Percentiles rank a stretch among this genome's conserved stretches.
Evolutionary conservation across 768 basidiomycete genomes (phyloP).

Genomic region (Leucosporidium scottii): DNA sequence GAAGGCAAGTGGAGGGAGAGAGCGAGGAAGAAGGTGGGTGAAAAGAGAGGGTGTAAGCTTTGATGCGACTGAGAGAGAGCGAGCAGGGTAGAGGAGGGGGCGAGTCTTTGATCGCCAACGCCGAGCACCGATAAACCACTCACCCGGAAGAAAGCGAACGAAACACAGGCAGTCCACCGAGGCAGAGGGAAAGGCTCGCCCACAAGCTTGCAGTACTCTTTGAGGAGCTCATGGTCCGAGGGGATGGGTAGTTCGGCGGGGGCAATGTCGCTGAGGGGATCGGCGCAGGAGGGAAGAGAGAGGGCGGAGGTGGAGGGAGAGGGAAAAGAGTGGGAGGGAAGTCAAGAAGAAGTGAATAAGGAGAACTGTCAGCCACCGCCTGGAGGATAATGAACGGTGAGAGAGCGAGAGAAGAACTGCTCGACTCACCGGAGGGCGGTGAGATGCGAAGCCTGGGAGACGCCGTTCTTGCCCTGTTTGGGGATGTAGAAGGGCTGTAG

Average conservation of each 20-base stretch:
- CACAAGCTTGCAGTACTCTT: slow-evolving; percentile 25
- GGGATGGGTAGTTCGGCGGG: slow-evolving; percentile 21
- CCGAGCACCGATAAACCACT: neutral
- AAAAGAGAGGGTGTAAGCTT: neutral
- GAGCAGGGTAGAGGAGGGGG: too few relatives aligned
- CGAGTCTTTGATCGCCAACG: too few relatives aligned
- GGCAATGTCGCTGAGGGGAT: slow-evolving; percentile 8
- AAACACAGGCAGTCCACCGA: slow-evolving; percentile 25
- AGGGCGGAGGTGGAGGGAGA: too few relatives aligned
- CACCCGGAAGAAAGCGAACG: slow-evolving; percentile 36
- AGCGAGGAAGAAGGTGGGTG: neutral
- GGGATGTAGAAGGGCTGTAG: slow-evolving; percentile 67
- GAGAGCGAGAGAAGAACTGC: too few relatives aligned
- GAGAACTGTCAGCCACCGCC: neutral
- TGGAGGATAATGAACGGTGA: too few relatives aligned
- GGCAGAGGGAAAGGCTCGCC: slow-evolving; percentile 19
- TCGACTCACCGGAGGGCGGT: slow-evolving; percentile 17
- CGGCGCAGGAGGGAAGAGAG: too few relatives aligned
- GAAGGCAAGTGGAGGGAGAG: neutral
- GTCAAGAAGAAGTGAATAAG: too few relatives aligned
- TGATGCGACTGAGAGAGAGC: too few relatives aligned
- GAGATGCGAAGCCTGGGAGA: slow-evolving; percentile 7
- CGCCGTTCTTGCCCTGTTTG: neutral
- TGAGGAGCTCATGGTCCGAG: slow-evolving; percentile 21
- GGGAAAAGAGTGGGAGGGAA: too few relatives aligned